These are phyloP conservation scores for Penicillium polonicum DNA, from an alignment of 2,329 filamentous ascomycete species.

Conservation along the genomic window DNA sequence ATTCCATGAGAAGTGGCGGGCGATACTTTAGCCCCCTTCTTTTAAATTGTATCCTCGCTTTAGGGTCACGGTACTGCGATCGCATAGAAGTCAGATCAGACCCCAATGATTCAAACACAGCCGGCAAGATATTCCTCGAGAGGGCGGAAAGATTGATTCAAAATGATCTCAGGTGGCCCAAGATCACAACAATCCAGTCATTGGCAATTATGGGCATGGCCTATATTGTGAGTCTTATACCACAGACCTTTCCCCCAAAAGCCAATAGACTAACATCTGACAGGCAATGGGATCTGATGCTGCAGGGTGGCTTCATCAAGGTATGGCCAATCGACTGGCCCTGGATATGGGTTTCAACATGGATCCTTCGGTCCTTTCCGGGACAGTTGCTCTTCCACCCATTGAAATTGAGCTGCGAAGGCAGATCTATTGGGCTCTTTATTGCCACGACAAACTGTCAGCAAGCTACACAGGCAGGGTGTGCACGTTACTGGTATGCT, in stretches of 20 bases:
- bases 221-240: slow-evolving; percentile 28
- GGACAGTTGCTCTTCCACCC: slow-evolving; percentile 23
- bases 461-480: slow-evolving; percentile 39
- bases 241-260: not conserved
- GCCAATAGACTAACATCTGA: not conserved
- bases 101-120: slow-evolving; percentile 35
- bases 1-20: slow-evolving; percentile 27
- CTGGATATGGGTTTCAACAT: slow-evolving; percentile 43
- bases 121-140: slow-evolving; percentile 34
- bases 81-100: slow-evolving; percentile 31
- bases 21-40: slow-evolving; percentile 35
- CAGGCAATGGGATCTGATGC: slow-evolving; percentile 39
- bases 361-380: slow-evolving; percentile 30
- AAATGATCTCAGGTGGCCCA: slow-evolving; percentile 30
- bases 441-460: slow-evolving; percentile 38
- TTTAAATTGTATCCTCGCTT: slow-evolving; percentile 37
- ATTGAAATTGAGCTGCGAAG: slow-evolving; percentile 35
- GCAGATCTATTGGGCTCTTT: slow-evolving; percentile 41
- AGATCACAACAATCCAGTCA: slow-evolving; percentile 40
- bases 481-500: slow-evolving; percentile 37
- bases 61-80: slow-evolving; percentile 38
- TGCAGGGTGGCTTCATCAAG: slow-evolving; percentile 40
- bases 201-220: slow-evolving; percentile 31
- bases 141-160: slow-evolving; percentile 25
- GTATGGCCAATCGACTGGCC: slow-evolving; percentile 38